Percentiles rank a stretch among this genome's conserved stretches.
Evolutionary conservation across 805 yeast species (phyloP).

Genomic region (Metschnikowia chrysomelidarum): DNA sequence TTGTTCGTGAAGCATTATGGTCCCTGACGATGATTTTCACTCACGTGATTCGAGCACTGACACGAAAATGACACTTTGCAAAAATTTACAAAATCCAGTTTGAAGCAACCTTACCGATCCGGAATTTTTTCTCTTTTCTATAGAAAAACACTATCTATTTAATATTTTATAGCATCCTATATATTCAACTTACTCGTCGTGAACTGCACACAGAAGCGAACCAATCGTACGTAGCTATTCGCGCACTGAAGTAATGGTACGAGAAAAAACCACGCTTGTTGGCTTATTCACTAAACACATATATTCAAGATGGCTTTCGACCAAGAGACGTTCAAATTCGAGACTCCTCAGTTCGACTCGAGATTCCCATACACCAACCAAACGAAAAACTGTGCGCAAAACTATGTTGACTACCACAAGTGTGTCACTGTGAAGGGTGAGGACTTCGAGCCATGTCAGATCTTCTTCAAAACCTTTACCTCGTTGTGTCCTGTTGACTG

Average conservation of each 20-base stretch:
- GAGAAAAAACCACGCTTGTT: conserved; percentile 6
- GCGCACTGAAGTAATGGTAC: conserved; percentile 17
- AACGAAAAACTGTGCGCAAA: conserved; percentile 97
- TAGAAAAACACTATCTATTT: too few species aligned
- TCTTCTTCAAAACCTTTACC: conserved; percentile 86
- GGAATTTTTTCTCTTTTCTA: too few species aligned
- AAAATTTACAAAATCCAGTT: too few species aligned
- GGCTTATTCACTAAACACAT: conserved; percentile 4
- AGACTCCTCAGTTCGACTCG: conserved; percentile 38
- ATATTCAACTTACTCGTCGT: too few species aligned
- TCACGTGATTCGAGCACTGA: too few species aligned
- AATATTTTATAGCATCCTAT: neutral
- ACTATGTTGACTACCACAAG: conserved; percentile 96
- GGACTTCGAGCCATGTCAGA: conserved; percentile 96
- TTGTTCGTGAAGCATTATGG: too few species aligned
- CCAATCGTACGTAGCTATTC: conserved; percentile 24
- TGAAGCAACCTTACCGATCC: too few species aligned
- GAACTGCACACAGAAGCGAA: conserved; percentile 7
- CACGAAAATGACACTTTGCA: too few species aligned
- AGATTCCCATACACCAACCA: conserved; percentile 91
- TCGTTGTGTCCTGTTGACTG: conserved; percentile 83
- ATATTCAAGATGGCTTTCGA: conserved; percentile 33
- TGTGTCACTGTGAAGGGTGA: conserved; percentile 97
- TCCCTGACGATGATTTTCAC: too few species aligned
- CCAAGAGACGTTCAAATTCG: conserved; percentile 40